These are phyloP conservation scores for Lactarius quietus DNA, from an alignment of 768 basidiomycete species.

Conservation along the genomic window DNA sequence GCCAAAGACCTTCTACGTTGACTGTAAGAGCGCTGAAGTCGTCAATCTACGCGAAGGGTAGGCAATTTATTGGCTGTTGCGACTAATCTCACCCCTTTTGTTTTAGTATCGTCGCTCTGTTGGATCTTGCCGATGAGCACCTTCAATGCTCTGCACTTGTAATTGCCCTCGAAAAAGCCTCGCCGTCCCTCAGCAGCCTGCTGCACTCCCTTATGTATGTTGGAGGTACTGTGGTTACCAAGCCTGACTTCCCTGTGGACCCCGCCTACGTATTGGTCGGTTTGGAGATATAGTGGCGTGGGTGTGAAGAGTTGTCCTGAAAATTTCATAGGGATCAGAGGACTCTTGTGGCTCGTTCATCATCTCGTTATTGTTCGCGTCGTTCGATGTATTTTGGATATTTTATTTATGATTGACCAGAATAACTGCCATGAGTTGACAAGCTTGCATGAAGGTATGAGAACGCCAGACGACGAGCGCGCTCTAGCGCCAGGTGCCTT, in stretches of 20 bases:
- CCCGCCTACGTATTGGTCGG: slow-evolving; percentile 81
- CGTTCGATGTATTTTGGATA: neutral
- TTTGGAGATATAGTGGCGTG: slow-evolving; percentile 54
- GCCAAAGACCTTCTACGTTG: slow-evolving; percentile 77
- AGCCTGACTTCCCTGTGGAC: slow-evolving; percentile 71
- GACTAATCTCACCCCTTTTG: slow-evolving; percentile 5
- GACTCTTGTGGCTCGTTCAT: neutral
- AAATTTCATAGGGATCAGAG: neutral
- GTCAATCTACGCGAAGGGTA: slow-evolving; percentile 84
- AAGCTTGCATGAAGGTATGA: neutral
- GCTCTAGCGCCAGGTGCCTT: neutral
- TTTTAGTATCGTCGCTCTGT: slow-evolving; percentile 72
- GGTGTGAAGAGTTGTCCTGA: neutral
- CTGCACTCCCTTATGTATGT: slow-evolving; percentile 93
- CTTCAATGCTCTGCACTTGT: slow-evolving; percentile 74
- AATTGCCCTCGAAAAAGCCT: slow-evolving; percentile 74
- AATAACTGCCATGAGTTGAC: no score
- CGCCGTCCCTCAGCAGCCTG: slow-evolving; percentile 64
- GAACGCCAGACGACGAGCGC: neutral
- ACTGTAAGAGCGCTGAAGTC: slow-evolving; percentile 75
- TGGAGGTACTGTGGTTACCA: slow-evolving; percentile 80
- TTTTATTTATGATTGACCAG: neutral
- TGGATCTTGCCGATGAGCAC: slow-evolving; percentile 85
- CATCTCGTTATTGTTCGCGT: neutral
- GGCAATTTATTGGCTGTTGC: slow-evolving; percentile 17